These are phyloP conservation scores for Helminthosporium solani DNA, from an alignment of 2,329 filamentous ascomycete genomes.

Conservation along the genomic window DNA sequence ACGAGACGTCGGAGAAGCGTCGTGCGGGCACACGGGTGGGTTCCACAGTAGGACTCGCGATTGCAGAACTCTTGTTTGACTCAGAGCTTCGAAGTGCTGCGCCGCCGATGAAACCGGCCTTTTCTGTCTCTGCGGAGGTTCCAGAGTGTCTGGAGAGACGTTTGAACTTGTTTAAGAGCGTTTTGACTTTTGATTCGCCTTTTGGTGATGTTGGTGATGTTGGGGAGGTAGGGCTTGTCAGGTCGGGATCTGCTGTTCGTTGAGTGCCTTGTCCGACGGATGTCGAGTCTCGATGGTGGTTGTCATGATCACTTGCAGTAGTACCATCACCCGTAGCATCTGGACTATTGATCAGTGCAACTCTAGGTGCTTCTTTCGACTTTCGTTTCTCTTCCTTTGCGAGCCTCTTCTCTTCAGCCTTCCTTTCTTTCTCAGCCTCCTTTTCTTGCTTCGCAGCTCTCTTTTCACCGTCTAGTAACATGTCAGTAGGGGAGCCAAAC, in stretches of 20 bases:
- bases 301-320: constrained; percentile 15
- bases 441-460: constrained; percentile 44
- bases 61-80: constrained; percentile 1
- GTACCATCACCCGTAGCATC: constrained; percentile 9
- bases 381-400: constrained; percentile 57
- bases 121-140: constrained; percentile 20
- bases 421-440: constrained; percentile 50
- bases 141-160: constrained; percentile 39
- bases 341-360: constrained; percentile 8
- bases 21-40: constrained; percentile 4
- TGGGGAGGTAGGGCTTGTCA: constrained; percentile 28
- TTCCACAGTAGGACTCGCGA: constrained; percentile 12
- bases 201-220: constrained; percentile 25
- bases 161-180: constrained; percentile 42
- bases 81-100: constrained; percentile 35
- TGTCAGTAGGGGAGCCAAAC: constrained; percentile 19
- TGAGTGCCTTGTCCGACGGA: constrained; percentile 6
- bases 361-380: constrained; percentile 39
- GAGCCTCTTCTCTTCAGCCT: constrained; percentile 54
- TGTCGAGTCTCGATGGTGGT: constrained; percentile 21
- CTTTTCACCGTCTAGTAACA: constrained; percentile 56
- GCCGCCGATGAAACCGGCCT: constrained; percentile 49
- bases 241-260: constrained; percentile 8
- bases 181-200: constrained; percentile 35
- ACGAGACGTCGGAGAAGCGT: constrained; percentile 37